Percentiles rank a stretch among this genome's conserved stretches.
These are phyloP conservation scores for Aspergillus incahuasiensis DNA, from an alignment of 495 filamentous ascomycete species.

Conservation along the genomic window DNA sequence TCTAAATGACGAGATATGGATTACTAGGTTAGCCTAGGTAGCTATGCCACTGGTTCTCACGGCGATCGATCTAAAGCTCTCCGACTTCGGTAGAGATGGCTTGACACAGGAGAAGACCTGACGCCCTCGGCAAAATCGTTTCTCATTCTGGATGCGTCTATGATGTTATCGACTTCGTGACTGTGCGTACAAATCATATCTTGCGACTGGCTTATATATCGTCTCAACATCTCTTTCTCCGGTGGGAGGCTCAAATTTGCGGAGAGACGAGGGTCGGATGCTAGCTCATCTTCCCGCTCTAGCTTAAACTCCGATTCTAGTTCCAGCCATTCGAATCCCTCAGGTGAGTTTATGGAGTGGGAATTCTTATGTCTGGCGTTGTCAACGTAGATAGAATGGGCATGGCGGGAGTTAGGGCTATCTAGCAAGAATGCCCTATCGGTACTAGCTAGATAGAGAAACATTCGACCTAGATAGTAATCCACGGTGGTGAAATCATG, in stretches of 20 bases:
- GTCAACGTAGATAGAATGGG: too few relatives aligned
- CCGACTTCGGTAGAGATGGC: constrained; percentile 20
- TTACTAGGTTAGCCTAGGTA: constrained; percentile 26
- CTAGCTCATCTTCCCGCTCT: not conserved
- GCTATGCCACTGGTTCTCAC: constrained; percentile 33
- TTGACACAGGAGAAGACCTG: constrained; percentile 20
- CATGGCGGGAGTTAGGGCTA: too few relatives aligned
- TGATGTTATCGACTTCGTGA: constrained; percentile 33
- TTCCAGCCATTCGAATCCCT: not conserved
- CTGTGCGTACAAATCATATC: constrained; percentile 28
- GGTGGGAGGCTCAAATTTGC: constrained; percentile 2
- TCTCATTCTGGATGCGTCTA: constrained; percentile 27
- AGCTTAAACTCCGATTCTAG: not conserved
- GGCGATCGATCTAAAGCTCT: constrained; percentile 34
- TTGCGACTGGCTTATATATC: constrained; percentile 29
- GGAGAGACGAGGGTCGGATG: not conserved
- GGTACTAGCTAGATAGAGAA: too few relatives aligned
- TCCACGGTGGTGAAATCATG: too few relatives aligned
- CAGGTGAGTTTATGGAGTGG: too few relatives aligned
- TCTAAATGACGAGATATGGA: not conserved
- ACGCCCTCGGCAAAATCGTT: constrained; percentile 27
- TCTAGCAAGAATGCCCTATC: too few relatives aligned
- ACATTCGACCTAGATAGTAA: too few relatives aligned
- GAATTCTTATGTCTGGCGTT: too few relatives aligned
- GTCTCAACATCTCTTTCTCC: constrained; percentile 27